Base-by-base conservation (phyloP, 2,329 filamentous ascomycete species). In the Cercospora janseana region DNA sequence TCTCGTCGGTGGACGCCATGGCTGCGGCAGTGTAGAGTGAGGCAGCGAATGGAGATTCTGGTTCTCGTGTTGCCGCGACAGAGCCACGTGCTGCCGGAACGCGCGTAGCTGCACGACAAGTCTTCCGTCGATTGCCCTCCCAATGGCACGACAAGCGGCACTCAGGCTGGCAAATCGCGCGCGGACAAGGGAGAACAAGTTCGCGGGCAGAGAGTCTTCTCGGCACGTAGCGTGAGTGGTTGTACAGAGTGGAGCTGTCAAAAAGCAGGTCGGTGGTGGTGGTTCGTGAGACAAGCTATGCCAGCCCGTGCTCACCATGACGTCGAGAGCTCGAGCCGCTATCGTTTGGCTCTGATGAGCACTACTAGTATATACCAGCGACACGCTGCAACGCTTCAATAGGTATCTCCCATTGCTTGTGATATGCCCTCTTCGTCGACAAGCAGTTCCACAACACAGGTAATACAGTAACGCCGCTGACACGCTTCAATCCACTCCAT, bases 1-100 rank as follows among this genome's bases (percentile, higher is more conserved):
- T 44, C 48, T 61, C 59, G 13, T 43, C 32, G 12, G 44, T 20
- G 15, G 50, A 45, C 40, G 49, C 49, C 49, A 51, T 51, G 32
- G 12, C 32, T 20, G 31, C 9, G 20, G 18, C 12, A 13, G 42
- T 24, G 18, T 24, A 34, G 16, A 45, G 10, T 45, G 42, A 45
- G 42, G 28, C 42, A 10, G 42, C 42, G 42, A 45, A 34, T 45
- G 18, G 27, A 32, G 28, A 12, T 29, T 15, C 12, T 26, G 27
- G 27, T 23, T 45, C 16, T 45, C 15, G 12, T 21, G 41, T 13
- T 45, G 41, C 20, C 18, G 15, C 18, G 18, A 32, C n/a, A 44
- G 10, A 27, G 26, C 41, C 24, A 44, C 27, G 41, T 29, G 27
- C 18, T 44, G 27, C 20, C 12, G 12, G 34, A 38, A 38, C 35